Base-by-base conservation (phyloP, 2,329 filamentous ascomycete genomes). In the Chalaropsis ovoidea region DNA sequence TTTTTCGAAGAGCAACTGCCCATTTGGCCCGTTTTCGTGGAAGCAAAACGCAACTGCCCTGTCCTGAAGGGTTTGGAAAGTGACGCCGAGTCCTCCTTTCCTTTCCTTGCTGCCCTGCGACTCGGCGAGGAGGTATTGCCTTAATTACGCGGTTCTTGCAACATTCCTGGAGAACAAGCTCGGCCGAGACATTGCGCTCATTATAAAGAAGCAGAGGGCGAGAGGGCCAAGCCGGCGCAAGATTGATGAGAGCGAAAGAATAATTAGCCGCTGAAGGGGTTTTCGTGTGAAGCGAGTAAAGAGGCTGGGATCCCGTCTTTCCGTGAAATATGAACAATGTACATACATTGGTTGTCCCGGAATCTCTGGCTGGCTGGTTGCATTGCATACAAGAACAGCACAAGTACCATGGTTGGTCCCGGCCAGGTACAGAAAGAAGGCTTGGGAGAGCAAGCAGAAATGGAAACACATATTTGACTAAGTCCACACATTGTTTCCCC, bases 121-220 rank as follows among this genome's bases (percentile, higher is more conserved):
- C 52, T 56, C 15, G 6, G 54, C 27, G 54, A 39, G 54, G 31
- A 35, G 54, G 54, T 58, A 58, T 58, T 58, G 27, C 54, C 31
- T 17, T 17, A 35, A 58, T 58, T 39, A 58, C 31, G n/a, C 27
- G 8, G 31, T 39, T 58, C 31, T 58, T 58, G 31, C 54, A n/a
- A 13, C 54, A 58, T 58, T 58, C 54, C 54, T 58, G 15, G 54
- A 13, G 27, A 4, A 6, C 31, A 31, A 7, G 27, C 27, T 39
- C 54, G 54, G 54, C 54, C 54, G 54, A 58, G 54, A 58, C 27
- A 58, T n/a, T 35, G 7, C 24, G 54, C 47, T 27, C 19, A 52
- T 27, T 39, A 58, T 35, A 13, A 35, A 39, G 27, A 58, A 39
- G 52, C 17, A 13, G 31, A n/a, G 22, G 13, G 47, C 47, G 7